These are phyloP conservation scores for Teunomyces kruisii DNA, from an alignment of 805 yeast genomes.

Conservation along the genomic window DNA sequence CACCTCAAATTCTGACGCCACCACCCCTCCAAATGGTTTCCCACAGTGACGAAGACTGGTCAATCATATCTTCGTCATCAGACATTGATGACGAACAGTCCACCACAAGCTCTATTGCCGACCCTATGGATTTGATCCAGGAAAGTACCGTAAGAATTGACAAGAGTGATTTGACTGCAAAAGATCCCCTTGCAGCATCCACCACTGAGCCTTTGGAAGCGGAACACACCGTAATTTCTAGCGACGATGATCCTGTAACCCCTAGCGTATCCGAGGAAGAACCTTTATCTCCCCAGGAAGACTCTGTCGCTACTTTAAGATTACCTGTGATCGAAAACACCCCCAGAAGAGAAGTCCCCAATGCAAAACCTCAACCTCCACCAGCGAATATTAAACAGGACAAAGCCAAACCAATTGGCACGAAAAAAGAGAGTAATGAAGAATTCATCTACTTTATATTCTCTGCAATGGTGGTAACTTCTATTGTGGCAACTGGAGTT, in stretches of 20 bases:
- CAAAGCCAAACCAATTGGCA: too few species aligned
- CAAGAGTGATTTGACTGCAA: slow-evolving; percentile 1
- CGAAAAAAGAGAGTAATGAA: not conserved
- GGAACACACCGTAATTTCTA: not conserved
- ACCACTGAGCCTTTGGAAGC: not conserved
- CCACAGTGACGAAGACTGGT: slow-evolving; percentile 42
- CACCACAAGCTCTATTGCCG: slow-evolving; percentile 13
- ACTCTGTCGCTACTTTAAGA: not conserved
- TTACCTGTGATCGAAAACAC: not conserved
- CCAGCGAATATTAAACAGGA: not conserved
- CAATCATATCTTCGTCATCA: slow-evolving; percentile 43
- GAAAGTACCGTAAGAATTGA: not conserved
- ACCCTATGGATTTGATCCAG: not conserved
- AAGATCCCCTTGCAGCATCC: not conserved
- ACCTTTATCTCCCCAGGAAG: not conserved
- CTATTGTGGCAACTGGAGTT: not conserved
- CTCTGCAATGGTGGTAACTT: too few species aligned
- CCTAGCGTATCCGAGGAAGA: not conserved
- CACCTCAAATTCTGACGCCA: slow-evolving; percentile 4
- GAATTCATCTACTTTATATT: too few species aligned
- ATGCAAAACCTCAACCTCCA: not conserved
- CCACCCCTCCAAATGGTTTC: slow-evolving; percentile 7
- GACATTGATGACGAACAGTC: slow-evolving; percentile 38
- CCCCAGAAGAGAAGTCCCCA: not conserved
- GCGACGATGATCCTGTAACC: not conserved